Percentiles rank a stretch among this genome's conserved stretches.
phyloP scores from a whole-genome alignment of 208 protist species.

The Wallacemonas rigidus region DNA sequence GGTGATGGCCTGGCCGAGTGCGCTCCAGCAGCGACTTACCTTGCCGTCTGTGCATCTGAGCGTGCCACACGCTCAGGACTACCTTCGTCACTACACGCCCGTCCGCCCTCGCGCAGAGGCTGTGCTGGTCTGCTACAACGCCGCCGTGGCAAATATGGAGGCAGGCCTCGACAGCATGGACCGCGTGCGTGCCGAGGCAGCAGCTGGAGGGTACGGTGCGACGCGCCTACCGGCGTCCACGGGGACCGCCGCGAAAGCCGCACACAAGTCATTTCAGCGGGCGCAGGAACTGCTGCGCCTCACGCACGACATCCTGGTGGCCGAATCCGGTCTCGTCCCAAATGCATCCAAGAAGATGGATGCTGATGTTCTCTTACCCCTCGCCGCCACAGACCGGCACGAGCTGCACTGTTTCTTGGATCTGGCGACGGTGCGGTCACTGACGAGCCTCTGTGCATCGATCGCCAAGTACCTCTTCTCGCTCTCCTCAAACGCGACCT shows the following conservation, averaged over 20 bases:
- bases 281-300: slow-evolving; percentile 31
- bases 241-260: slow-evolving; percentile 40
- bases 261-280: slow-evolving; percentile 44
- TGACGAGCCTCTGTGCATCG: slow-evolving; percentile 42
- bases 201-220: slow-evolving; percentile 17
- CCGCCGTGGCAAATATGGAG: slow-evolving; percentile 42
- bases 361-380: slow-evolving; percentile 10
- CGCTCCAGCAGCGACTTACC: slow-evolving; percentile 33
- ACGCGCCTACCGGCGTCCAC: slow-evolving; percentile 17
- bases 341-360: neutral
- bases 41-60: slow-evolving; percentile 24
- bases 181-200: slow-evolving; percentile 32
- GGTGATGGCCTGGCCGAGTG: slow-evolving; percentile 47
- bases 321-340: neutral
- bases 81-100: slow-evolving; percentile 3
- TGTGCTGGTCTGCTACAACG: slow-evolving; percentile 68
- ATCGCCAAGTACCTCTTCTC: slow-evolving; percentile 76
- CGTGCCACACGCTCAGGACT: neutral
- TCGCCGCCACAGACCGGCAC: slow-evolving; percentile 33
- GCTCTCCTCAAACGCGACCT: slow-evolving; percentile 42
- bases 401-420: slow-evolving; percentile 41
- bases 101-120: slow-evolving; percentile 45
- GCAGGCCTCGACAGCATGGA: slow-evolving; percentile 40
- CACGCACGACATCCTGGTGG: slow-evolving; percentile 1
- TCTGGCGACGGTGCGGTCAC: slow-evolving; percentile 27